These are phyloP conservation scores for Phytophthora crassamura DNA, from an alignment of 352 stramenopile species.

Conservation along the genomic window DNA sequence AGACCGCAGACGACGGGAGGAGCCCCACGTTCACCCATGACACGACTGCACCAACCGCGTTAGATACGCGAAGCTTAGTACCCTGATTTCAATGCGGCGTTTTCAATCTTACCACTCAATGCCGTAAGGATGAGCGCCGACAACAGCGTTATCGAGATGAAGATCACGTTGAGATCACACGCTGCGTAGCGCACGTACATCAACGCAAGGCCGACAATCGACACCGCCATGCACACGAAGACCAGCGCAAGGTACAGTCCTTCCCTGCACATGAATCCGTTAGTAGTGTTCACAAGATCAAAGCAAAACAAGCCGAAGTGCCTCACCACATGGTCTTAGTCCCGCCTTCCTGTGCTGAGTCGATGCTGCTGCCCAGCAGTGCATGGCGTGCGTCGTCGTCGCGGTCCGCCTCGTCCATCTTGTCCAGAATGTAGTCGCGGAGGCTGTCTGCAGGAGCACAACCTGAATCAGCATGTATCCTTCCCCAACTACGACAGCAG, in stretches of 20 bases:
- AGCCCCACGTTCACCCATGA: conserved; percentile 68
- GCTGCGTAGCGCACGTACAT: conserved; percentile 61
- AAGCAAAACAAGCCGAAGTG: neutral
- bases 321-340: conserved; percentile 35
- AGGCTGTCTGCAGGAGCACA: conserved; percentile 52
- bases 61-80: conserved; percentile 8
- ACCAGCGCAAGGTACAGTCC: conserved; percentile 59
- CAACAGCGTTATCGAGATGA: conserved; percentile 66
- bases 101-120: conserved; percentile 53
- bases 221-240: conserved; percentile 38
- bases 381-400: conserved; percentile 61
- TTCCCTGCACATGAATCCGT: conserved; percentile 44
- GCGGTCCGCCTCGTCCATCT: conserved; percentile 68
- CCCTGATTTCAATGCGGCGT: neutral
- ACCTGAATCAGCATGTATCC: neutral
- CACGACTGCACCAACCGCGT: conserved; percentile 42
- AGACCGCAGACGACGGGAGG: conserved; percentile 59
- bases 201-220: conserved; percentile 50
- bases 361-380: conserved; percentile 43
- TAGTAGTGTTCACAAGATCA: neutral
- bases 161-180: conserved; percentile 63
- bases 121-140: conserved; percentile 49
- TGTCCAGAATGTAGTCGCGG: conserved; percentile 68
- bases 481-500: too few relatives aligned
- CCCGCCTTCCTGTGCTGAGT: conserved; percentile 31